Base-by-base conservation (phyloP, 2,329 filamentous ascomycete species). In the Pestalotiopsis sp. region DNA sequence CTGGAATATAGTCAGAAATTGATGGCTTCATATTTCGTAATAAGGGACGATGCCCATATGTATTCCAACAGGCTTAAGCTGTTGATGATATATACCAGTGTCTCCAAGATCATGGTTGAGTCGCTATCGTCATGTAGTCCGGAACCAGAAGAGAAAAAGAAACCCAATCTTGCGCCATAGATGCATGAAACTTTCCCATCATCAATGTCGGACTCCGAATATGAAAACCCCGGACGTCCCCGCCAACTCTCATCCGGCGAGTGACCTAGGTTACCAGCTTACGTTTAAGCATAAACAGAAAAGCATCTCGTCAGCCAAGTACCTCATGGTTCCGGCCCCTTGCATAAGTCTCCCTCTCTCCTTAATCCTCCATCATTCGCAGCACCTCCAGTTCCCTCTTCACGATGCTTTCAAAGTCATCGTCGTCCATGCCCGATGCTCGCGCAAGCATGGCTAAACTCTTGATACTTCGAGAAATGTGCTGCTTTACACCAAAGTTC, bases 391-490 rank as follows among this genome's bases (percentile, higher is more conserved):
- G 80, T 81, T 95, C 93, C 25, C 87, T 89, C 78, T 85, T 87
- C 13, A 95, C 87, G 70, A 95, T 84, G 65, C 87, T 84, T 78
- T 92, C 90, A 80, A 95, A 96, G 77, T 95, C 93, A 41, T 89
- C 88, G 59, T 90, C 84, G 65, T 92, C 89, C 73, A 96, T 94
- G 0, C 93, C 93, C 25, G 89, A 89, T 1, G 90, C 86, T 57
- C 87, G 87, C 27, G 92, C 90, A 71, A 96, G 81, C 72, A 92
- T 81, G 78, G 90, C 95, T 72, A 96, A 80, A 78, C 91, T 94
- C 83, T 93, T 92, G 68, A 96, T 87, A 76, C 90, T 92, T 9
- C 91, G 90, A 45, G 90, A 91, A 59, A 96, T 90, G 79, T 95
- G 93, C 80, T 94, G 91, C 79, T 92, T 92, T 67, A 96, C 89